Conservation (phyloP, 2,329 filamentous ascomycete genomes). For the Aspergillus texensis region DNA sequence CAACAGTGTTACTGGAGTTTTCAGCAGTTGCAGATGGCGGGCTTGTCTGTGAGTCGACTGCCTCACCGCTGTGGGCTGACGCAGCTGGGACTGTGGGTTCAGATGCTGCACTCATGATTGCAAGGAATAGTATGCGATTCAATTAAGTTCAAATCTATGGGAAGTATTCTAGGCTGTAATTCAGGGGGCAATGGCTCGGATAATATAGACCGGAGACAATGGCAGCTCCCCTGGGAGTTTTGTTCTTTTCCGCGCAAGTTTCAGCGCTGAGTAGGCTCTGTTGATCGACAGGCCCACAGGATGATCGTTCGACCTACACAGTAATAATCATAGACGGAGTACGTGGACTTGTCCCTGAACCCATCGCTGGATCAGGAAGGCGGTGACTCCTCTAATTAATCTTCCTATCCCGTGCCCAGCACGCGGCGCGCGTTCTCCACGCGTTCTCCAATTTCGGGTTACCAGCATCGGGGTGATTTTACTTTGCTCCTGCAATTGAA, state of each 20-base stretch:
- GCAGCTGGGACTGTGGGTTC: slow-evolving; percentile 11
- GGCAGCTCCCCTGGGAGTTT: background rate
- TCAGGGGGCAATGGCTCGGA: slow-evolving; percentile 1
- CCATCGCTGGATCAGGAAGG: slow-evolving; percentile 6
- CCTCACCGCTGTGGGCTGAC: background rate
- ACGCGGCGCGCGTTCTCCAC: slow-evolving; percentile 9
- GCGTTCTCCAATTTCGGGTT: background rate
- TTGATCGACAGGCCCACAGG: slow-evolving; percentile 22
- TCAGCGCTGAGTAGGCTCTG: slow-evolving; percentile 5
- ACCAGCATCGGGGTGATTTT: background rate
- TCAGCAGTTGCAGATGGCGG: slow-evolving; percentile 4
- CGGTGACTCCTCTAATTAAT: slow-evolving; percentile 5
- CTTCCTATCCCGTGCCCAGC: slow-evolving; percentile 4
- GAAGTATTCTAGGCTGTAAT: background rate
- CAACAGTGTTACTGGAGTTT: slow-evolving; percentile 7
- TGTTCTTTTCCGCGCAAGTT: background rate
- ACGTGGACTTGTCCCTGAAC: background rate
- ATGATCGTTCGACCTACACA: slow-evolving; percentile 8
- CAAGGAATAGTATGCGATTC: background rate
- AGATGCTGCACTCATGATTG: slow-evolving; percentile 19
- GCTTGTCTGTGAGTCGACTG: slow-evolving; percentile 14
- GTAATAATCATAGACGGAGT: slow-evolving; percentile 1
- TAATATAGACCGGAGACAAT: slow-evolving; percentile 2
- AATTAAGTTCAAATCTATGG: background rate
- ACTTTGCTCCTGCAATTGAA: background rate